A percentile compares a stretch with the other conserved stretches of the same genome.
phyloP scores from a whole-genome alignment of 2,329 filamentous ascomycete species.

The Aspergillus neoniger region DNA sequence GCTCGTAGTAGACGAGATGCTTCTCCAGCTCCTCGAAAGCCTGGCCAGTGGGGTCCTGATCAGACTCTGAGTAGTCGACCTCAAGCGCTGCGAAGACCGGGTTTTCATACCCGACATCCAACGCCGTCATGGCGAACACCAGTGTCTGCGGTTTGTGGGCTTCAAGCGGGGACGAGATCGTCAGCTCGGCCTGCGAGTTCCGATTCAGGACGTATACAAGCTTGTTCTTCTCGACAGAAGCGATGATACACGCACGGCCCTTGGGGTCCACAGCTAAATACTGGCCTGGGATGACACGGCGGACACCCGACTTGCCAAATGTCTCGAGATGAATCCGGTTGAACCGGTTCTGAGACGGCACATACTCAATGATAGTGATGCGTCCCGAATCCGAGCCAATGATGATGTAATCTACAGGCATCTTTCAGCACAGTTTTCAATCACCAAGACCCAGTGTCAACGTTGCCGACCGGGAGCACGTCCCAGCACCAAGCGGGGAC shows the following conservation, averaged over 20 bases:
- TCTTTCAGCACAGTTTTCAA: slow-evolving; percentile 46
- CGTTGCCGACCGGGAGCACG: slow-evolving; percentile 37
- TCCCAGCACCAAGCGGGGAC: slow-evolving; percentile 30
- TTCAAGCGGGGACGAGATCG: slow-evolving; percentile 94
- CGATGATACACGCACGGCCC: slow-evolving; percentile 90
- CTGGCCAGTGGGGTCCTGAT: slow-evolving; percentile 85
- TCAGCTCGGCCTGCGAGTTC: slow-evolving; percentile 89
- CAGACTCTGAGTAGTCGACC: slow-evolving; percentile 86
- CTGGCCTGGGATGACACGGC: slow-evolving; percentile 91
- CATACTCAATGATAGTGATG: slow-evolving; percentile 90
- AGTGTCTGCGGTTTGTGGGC: slow-evolving; percentile 91
- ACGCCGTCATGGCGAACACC: slow-evolving; percentile 80
- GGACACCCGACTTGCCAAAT: slow-evolving; percentile 93
- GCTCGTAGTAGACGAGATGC: slow-evolving; percentile 92
- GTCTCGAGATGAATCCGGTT: slow-evolving; percentile 91
- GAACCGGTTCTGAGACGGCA: slow-evolving; percentile 82
- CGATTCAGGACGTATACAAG: slow-evolving; percentile 98
- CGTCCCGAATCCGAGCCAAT: slow-evolving; percentile 94
- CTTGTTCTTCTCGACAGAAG: slow-evolving; percentile 97
- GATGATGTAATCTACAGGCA: slow-evolving; percentile 81
- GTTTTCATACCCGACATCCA: slow-evolving; percentile 97
- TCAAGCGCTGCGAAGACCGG: slow-evolving; percentile 95
- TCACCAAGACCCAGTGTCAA: slow-evolving; percentile 32
- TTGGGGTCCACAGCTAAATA: slow-evolving; percentile 96
- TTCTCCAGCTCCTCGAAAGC: slow-evolving; percentile 83